Evolutionary conservation across 2,329 filamentous ascomycete species (phyloP).

Genomic region (Colletotrichum chlorophyti): DNA sequence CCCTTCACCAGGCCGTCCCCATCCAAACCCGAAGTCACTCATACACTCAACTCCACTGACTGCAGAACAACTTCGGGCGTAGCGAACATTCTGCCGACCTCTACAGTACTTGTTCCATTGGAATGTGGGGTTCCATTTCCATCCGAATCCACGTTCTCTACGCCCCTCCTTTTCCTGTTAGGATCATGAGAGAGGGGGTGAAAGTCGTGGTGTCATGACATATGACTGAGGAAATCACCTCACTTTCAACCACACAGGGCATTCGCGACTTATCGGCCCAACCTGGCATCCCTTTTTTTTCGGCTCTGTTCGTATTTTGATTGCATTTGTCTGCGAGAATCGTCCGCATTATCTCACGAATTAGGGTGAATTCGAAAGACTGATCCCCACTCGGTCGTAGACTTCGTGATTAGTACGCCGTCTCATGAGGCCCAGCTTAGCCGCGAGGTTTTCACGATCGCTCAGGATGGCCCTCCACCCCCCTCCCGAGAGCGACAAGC

Average conservation of each 20-base stretch:
- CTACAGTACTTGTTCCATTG: not conserved
- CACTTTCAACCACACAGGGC: no score
- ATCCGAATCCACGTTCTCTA: not conserved
- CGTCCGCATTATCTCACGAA: no score
- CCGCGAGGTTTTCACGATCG: slow-evolving; percentile 16
- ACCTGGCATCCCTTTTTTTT: no score
- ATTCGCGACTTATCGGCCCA: no score
- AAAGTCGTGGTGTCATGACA: slow-evolving; percentile 17
- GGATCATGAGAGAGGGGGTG: slow-evolving; percentile 27
- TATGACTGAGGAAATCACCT: not conserved
- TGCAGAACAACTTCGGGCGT: no score
- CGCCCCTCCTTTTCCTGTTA: slow-evolving; percentile 20
- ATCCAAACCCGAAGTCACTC: not conserved
- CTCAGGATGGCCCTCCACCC: slow-evolving; percentile 53
- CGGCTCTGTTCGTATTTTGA: no score
- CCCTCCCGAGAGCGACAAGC: slow-evolving; percentile 47
- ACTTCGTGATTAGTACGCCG: no score
- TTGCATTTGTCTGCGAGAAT: no score
- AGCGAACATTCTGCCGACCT: slow-evolving; percentile 18
- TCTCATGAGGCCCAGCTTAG: slow-evolving; percentile 19
- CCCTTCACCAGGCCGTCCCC: slow-evolving; percentile 7
- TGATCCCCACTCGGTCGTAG: no score
- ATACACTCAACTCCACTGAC: no score
- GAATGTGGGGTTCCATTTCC: slow-evolving; percentile 16
- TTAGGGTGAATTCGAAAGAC: no score